Conservation (phyloP, 2,329 filamentous ascomycete species). For the Fusarium siculi region DNA sequence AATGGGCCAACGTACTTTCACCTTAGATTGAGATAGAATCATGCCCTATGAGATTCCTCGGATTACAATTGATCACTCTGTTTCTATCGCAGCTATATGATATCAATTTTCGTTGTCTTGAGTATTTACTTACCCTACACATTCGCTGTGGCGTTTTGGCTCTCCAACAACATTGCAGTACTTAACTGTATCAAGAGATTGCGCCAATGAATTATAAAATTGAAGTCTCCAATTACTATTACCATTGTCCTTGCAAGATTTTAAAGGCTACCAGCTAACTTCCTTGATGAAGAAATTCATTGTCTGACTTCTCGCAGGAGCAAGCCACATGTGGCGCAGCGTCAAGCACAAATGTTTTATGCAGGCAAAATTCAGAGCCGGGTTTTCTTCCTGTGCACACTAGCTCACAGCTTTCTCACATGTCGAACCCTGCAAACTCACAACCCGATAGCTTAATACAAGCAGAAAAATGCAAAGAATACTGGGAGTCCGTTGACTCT, state of each 20-base stretch:
- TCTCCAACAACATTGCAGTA: neutral
- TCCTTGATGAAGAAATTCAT: accelerated
- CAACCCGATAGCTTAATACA: conserved; percentile 49
- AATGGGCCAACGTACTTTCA: accelerated
- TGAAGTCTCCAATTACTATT: accelerated
- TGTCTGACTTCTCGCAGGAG: accelerated
- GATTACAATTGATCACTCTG: accelerated
- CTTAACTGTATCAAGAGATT: accelerated
- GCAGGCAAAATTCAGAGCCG: neutral
- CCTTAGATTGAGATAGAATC: accelerated
- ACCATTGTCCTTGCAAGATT: accelerated
- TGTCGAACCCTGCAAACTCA: neutral
- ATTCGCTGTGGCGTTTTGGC: neutral
- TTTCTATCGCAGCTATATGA: accelerated
- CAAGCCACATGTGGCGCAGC: neutral
- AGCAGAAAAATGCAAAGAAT: conserved; percentile 52
- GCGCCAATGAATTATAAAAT: accelerated
- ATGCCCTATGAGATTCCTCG: accelerated
- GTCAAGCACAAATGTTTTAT: neutral
- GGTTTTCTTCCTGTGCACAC: neutral
- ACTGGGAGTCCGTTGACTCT: conserved; percentile 60
- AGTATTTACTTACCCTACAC: neutral
- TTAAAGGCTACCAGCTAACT: accelerated
- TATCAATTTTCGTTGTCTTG: neutral
- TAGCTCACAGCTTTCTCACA: neutral